These are phyloP conservation scores for Xylariales sp. DNA, from an alignment of 2,329 filamentous ascomycete genomes.

Conservation along the genomic window DNA sequence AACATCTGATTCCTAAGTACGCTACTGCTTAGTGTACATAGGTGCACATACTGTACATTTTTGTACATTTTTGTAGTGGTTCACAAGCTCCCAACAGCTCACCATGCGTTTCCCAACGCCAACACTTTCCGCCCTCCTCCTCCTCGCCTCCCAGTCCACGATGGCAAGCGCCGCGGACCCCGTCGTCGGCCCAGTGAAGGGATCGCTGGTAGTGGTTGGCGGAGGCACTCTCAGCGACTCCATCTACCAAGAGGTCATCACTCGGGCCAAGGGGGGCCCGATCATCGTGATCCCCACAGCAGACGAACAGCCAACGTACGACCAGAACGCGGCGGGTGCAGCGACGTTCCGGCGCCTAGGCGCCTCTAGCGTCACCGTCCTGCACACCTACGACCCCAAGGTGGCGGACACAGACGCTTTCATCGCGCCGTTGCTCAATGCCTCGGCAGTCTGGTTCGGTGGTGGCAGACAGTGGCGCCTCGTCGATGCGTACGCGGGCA, in stretches of 20 bases:
- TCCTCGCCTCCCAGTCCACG: slow-evolving; percentile 29
- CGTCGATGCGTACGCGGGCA: slow-evolving; percentile 51
- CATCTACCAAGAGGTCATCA: slow-evolving; percentile 50
- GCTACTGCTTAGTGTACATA: slow-evolving; percentile 8
- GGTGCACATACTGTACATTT: neutral
- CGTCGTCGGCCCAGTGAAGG: slow-evolving; percentile 47
- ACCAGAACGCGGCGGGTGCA: slow-evolving; percentile 45
- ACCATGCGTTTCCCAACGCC: slow-evolving; percentile 72
- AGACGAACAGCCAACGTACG: slow-evolving; percentile 44
- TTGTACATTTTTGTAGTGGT: neutral
- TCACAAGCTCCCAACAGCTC: neutral
- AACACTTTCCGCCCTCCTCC: slow-evolving; percentile 27
- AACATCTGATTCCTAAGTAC: slow-evolving; percentile 17
- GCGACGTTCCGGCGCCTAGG: slow-evolving; percentile 47
- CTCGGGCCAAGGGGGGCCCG: slow-evolving; percentile 46
- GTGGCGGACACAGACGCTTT: slow-evolving; percentile 51
- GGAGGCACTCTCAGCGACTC: slow-evolving; percentile 48
- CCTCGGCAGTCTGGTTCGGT: slow-evolving; percentile 49
- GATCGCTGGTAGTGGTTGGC: slow-evolving; percentile 49
- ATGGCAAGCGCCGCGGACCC: slow-evolving; percentile 28
- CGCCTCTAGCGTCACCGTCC: slow-evolving; percentile 46
- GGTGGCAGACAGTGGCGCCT: slow-evolving; percentile 51
- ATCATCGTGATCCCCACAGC: slow-evolving; percentile 51
- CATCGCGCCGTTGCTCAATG: slow-evolving; percentile 43
- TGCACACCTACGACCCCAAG: slow-evolving; percentile 49